Conservation (phyloP, 768 basidiomycete genomes). For the Clitopilus hobsonii region DNA sequence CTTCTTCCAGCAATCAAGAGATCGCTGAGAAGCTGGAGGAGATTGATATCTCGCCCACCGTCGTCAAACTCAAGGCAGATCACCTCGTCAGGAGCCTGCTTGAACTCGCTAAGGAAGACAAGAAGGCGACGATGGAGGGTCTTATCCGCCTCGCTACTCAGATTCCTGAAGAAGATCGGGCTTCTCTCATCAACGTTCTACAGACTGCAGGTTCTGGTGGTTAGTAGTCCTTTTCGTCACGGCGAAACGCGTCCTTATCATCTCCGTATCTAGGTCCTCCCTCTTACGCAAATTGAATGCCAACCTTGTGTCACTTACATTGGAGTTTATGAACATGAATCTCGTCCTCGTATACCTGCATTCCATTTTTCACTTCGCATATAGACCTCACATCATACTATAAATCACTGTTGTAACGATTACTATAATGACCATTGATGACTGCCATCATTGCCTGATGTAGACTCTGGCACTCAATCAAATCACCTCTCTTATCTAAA, state of each 20-base stretch:
- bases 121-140: conserved; percentile 72
- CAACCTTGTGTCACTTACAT: background rate
- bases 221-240: conserved; percentile 25
- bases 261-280: conserved; percentile 25
- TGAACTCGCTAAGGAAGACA: conserved; percentile 66
- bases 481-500: background rate
- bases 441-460: background rate
- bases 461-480: background rate
- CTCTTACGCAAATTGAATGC: conserved; percentile 26
- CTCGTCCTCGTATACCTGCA: background rate
- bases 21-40: conserved; percentile 66
- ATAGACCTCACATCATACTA: conserved; percentile 1
- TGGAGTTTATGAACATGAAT: background rate
- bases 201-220: conserved; percentile 57
- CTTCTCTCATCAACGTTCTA: conserved; percentile 53
- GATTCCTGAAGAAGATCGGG: conserved; percentile 70
- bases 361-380: background rate
- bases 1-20: conserved; percentile 48
- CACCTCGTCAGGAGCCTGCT: conserved; percentile 63
- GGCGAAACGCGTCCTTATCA: background rate
- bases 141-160: conserved; percentile 69
- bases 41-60: conserved; percentile 58
- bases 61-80: conserved; percentile 65
- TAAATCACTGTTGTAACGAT: background rate
- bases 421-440: conserved; percentile 1